A percentile compares a stretch with the other conserved stretches of the same genome.
phyloP scores from a whole-genome alignment of 2,329 filamentous ascomycete species.

The Alternaria triticimaculans region DNA sequence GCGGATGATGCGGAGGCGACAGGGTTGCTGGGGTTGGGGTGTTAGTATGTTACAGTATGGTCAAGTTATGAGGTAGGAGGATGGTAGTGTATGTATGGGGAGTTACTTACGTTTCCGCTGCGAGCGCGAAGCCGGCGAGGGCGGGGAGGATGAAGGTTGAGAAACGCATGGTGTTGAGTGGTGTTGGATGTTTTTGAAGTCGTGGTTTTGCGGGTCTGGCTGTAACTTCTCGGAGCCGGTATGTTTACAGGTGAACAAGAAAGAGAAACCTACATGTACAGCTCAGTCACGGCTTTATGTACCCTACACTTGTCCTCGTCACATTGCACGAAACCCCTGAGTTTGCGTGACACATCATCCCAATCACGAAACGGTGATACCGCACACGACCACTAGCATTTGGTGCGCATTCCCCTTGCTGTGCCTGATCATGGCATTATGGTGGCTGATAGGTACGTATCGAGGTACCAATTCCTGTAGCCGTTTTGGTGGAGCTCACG shows the following conservation, averaged over 20 bases:
- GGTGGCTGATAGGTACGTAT: neutral
- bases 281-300: neutral
- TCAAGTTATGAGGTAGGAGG: fast-evolving
- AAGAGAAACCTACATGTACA: fast-evolving
- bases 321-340: neutral
- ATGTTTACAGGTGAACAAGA: neutral
- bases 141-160: conserved; percentile 3
- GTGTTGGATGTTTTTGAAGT: no score
- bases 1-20: neutral
- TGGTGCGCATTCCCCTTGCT: neutral
- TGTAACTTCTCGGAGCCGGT: neutral
- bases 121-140: neutral
- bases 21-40: neutral
- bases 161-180: conserved; percentile 14
- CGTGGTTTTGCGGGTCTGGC: no score
- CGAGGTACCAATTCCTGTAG: neutral
- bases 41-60: neutral
- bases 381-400: neutral
- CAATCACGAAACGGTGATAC: neutral
- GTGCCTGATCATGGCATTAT: no score
- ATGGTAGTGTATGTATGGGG: no score
- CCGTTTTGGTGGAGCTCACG: neutral
- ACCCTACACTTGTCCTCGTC: neutral
- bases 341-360: neutral
- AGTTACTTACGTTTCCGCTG: neutral